Evolutionary conservation across 2,329 filamentous ascomycete species (phyloP), one percentile per base, ranked within the genome.

Genomic region (Penicillium sp.): DNA sequence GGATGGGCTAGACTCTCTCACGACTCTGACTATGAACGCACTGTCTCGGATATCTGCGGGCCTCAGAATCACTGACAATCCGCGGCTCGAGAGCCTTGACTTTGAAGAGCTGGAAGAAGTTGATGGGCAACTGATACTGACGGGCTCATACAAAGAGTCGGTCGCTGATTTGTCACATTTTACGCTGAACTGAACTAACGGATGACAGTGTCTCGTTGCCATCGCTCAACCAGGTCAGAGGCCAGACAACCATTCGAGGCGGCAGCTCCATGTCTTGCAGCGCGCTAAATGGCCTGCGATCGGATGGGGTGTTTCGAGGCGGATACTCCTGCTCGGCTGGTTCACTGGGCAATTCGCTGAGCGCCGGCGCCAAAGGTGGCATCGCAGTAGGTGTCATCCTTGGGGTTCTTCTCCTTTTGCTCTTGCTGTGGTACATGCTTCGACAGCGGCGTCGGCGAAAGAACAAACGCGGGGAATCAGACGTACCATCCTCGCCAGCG

Each of bases 371-470:
- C 13, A 69, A 69, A 58, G 64, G 57, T 1, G 67, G 66, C 3
- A 68, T 70, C 13, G 66, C 65, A 7, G 55, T 63, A 63, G 48
- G 75, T 64, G 63, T 81, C 66, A 57, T 72, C 64, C 44, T 76
- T 64, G 41, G 76, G 61, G 42, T 61, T 5, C 16, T 66, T 5
- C 31, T 66, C 8, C 25, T 67, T 5, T 2, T 62, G 1, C 14
- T 58, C 0, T 2, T 54, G 5, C 13, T 61, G 2, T 67, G 63
- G 64, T 48, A 56, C 11, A 18, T 56, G 3, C 33, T 62, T 18
- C 52, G 56, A 16, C 52, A 49, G 3, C 56, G 61, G 2, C 57
- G 56, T 25, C 46, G 51, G 31, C 41, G 24, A 10, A 51, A 41
- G 14, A 16, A 6, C 16, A 16, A 16, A 14, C 40, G 20, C 7